Evolutionary conservation across 257 asterid genomes (phyloP), one percentile per base, ranked within the genome.

Genomic region (Echites panduratus): DNA sequence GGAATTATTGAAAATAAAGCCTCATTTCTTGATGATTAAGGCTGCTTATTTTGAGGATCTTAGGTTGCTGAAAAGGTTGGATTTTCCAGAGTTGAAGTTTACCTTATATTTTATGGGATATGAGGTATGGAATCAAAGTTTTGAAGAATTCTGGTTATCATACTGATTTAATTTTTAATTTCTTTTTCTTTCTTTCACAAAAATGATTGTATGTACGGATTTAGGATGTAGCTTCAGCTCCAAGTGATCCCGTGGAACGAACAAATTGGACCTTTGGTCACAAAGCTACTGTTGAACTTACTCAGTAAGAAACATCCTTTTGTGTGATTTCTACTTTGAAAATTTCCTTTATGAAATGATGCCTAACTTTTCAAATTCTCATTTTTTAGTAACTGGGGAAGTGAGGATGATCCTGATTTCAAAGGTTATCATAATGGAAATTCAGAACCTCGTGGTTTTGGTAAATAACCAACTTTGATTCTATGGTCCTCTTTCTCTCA

Each of bases 61-160:
- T 84, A 95, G 98, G 77, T 82, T 95, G 91, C 95, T 95, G 63
- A 95, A 95, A 78, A 87, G 96, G 82, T 78, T 95, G 85, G 98
- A 95, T 84, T 90, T 91, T 77, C 80, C 86, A 27, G 98, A 89
- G 75, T 40, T 90, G 87, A 90, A 95, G 84, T 91, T 90, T 72
- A 84, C 87, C 59, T 81, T 95, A 58, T 92, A 91, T 77, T 90
- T 95, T 81, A 43, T 95, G 87, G 98, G 98, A 70, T 90, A 86
- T 58, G 96, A 88, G 98, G 99, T 91, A 63, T 69, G 59, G 63
- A n/a, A 70, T 70, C 35, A 45, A 70, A 53, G 68, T 5, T 14
- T 16, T 32, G 45, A 50, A 70, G 73, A 64, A 73, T 32, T 48
- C 11, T 61, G 67, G 40, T 58, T 20, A 19, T 40, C 52, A n/a